These are phyloP conservation scores for Glycine soja DNA, from an alignment of 306 rosid species.

Conservation along the genomic window DNA sequence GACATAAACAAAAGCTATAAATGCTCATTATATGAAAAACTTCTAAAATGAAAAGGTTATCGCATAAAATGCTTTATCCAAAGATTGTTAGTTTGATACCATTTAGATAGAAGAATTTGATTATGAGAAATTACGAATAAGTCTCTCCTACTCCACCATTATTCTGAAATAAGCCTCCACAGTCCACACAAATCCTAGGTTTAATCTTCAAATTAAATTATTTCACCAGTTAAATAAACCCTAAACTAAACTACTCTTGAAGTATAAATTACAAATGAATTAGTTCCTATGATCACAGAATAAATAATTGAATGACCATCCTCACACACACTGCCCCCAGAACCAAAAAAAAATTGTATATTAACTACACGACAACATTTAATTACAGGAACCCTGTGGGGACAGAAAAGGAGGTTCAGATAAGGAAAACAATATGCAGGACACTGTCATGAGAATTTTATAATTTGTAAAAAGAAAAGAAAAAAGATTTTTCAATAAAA, in stretches of 20 bases:
- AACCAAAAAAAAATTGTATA: background rate
- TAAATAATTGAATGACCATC: background rate
- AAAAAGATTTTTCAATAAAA: background rate
- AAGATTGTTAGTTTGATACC: background rate
- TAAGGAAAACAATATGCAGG: no score
- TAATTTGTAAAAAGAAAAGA: background rate
- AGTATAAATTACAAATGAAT: background rate
- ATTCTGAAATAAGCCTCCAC: background rate
- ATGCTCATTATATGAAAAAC: background rate
- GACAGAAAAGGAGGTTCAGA: no score
- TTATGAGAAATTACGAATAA: background rate
- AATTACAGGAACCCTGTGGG: no score
- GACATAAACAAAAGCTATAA: background rate
- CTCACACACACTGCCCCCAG: background rate
- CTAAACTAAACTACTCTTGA: background rate
- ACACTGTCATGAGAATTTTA: no score
- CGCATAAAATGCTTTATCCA: no score
- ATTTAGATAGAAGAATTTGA: background rate
- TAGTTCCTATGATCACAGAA: background rate
- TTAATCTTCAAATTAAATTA: constrained; percentile 3
- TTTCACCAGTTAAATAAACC: background rate
- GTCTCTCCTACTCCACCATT: background rate
- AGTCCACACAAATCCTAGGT: background rate
- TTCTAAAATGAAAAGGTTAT: background rate
- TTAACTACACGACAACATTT: background rate